These are phyloP conservation scores for Allium fistulosum DNA, from an alignment of 106 monocot genomes.

Conservation along the genomic window DNA sequence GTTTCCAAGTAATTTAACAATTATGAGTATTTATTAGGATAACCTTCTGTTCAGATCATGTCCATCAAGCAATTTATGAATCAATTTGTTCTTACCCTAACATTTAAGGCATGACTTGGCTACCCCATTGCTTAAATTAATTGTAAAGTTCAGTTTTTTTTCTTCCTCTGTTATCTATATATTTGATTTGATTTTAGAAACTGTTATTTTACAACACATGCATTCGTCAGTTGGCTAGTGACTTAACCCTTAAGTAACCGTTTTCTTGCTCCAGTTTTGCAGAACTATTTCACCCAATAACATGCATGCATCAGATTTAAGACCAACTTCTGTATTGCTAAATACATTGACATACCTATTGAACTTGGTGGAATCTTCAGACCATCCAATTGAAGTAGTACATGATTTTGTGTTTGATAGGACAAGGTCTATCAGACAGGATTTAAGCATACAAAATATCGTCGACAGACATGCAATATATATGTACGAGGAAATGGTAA, in stretches of 20 bases:
- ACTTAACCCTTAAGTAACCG: neutral
- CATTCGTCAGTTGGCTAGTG: neutral
- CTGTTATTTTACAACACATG: neutral
- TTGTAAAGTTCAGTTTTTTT: neutral
- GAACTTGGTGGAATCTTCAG: slow-evolving; percentile 42
- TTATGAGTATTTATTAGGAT: too few species aligned
- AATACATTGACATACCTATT: slow-evolving; percentile 66
- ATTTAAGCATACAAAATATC: slow-evolving; percentile 78
- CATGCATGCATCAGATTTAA: slow-evolving; percentile 46
- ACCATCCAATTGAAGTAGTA: slow-evolving; percentile 72
- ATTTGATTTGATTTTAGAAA: neutral
- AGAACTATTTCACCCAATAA: slow-evolving; percentile 54
- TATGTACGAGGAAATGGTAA: slow-evolving; percentile 97
- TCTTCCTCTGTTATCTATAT: neutral
- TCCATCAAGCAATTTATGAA: too few species aligned
- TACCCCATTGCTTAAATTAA: neutral
- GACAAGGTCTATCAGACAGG: slow-evolving; percentile 84
- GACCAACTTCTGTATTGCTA: slow-evolving; percentile 58
- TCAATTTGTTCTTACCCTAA: too few species aligned
- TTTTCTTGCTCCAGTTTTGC: slow-evolving; percentile 68
- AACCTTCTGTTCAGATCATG: too few species aligned
- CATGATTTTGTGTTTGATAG: slow-evolving; percentile 98
- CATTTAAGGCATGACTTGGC: too few species aligned
- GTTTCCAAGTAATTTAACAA: too few species aligned
- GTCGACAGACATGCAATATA: slow-evolving; percentile 47